These are phyloP conservation scores for Penicillium cinerascens DNA, from an alignment of 495 filamentous ascomycete genomes.

Conservation along the genomic window DNA sequence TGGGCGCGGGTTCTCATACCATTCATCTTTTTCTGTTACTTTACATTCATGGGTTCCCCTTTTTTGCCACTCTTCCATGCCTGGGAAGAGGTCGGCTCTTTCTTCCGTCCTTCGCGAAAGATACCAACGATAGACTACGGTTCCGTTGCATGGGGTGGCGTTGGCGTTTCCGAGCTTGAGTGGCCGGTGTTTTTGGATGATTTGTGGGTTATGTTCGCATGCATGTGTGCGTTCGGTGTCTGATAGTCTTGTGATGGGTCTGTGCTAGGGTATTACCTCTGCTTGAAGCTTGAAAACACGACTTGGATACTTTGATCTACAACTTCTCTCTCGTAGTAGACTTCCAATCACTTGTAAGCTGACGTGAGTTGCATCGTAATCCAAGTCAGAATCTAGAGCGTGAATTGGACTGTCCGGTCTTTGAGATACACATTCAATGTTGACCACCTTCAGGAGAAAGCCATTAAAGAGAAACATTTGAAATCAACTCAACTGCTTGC, in stretches of 20 bases:
- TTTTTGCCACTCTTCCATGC: conserved; percentile 1
- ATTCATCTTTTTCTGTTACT: conserved; percentile 3
- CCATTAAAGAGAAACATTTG: no score
- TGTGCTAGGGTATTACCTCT: background rate
- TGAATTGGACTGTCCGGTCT: no score
- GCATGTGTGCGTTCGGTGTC: background rate
- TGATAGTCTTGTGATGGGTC: background rate
- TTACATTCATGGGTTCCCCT: background rate
- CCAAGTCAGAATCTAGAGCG: no score
- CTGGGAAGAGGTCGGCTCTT: background rate
- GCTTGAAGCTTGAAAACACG: background rate
- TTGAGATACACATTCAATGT: no score
- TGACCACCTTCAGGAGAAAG: no score
- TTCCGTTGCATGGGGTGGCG: conserved; percentile 26
- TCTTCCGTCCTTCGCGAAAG: conserved; percentile 24
- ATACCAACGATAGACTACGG: conserved; percentile 46
- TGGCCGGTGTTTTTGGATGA: background rate
- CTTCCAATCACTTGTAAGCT: no score
- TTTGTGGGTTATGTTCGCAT: background rate
- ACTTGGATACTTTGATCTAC: background rate
- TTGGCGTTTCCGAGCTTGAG: conserved; percentile 24
- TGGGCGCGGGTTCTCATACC: background rate
- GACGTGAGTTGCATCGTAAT: no score
- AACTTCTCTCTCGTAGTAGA: background rate
- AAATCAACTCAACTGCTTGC: no score